These are phyloP conservation scores for Endocarpon pusillum DNA, from an alignment of 495 filamentous ascomycete genomes.

Conservation along the genomic window DNA sequence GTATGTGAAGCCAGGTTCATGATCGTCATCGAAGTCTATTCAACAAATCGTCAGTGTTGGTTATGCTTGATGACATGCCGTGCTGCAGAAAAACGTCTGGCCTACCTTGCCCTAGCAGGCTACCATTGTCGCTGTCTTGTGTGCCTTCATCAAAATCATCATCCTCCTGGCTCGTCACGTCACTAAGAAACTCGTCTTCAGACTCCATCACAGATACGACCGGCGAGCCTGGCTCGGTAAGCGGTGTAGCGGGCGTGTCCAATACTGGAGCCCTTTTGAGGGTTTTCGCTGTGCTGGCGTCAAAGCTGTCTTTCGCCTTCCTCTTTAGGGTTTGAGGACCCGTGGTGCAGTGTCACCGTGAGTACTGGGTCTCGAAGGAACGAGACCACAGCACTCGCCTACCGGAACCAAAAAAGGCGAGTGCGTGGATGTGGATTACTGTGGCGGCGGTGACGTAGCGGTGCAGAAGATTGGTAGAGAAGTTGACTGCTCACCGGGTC, in stretches of 20 bases:
- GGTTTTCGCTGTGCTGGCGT: not conserved
- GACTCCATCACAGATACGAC: conserved; percentile 59
- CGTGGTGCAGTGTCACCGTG: not conserved
- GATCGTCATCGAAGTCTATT: conserved; percentile 56
- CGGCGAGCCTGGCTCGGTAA: conserved; percentile 2
- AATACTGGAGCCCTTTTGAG: not conserved
- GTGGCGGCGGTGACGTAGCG: no score
- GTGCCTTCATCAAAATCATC: conserved; percentile 41
- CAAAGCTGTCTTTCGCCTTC: conserved; percentile 1
- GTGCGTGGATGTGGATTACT: no score
- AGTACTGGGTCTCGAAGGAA: not conserved
- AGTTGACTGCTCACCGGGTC: no score
- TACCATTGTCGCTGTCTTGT: conserved; percentile 59
- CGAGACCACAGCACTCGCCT: conserved; percentile 1
- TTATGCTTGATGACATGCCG: not conserved
- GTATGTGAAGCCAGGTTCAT: conserved; percentile 54
- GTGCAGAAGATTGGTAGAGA: no score
- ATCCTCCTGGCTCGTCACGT: conserved; percentile 64
- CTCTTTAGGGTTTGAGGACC: not conserved
- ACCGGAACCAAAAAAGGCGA: no score
- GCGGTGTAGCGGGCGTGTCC: not conserved
- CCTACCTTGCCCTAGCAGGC: conserved; percentile 62
- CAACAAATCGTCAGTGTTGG: conserved; percentile 5
- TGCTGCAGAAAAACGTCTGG: conserved; percentile 1
- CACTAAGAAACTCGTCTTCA: conserved; percentile 89